These are phyloP conservation scores for Cladophialophora psammophila DNA, from an alignment of 2,329 filamentous ascomycete species.

Conservation along the genomic window DNA sequence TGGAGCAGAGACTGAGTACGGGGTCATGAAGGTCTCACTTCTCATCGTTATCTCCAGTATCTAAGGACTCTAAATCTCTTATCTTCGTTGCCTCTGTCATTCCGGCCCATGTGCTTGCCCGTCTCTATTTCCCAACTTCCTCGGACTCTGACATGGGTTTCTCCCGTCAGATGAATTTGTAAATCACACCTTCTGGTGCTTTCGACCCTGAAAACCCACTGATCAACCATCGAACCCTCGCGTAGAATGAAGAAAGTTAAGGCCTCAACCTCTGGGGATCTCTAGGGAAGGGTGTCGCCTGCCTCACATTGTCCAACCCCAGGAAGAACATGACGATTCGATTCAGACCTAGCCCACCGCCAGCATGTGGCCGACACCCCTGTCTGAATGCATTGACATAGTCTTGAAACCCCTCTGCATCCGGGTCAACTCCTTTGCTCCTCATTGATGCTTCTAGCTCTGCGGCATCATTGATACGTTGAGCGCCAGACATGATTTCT, in stretches of 20 bases:
- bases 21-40: too few species aligned
- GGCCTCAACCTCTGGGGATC: conserved; percentile 65
- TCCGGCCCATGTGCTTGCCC: not conserved
- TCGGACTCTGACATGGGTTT: not conserved
- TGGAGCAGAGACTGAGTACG: too few species aligned
- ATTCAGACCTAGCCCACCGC: conserved; percentile 71
- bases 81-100: not conserved
- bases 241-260: conserved; percentile 35
- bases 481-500: conserved; percentile 72
- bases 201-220: not conserved
- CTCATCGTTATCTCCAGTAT: too few species aligned
- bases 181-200: not conserved
- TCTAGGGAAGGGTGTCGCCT: conserved; percentile 69
- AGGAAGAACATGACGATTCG: conserved; percentile 72
- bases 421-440: conserved; percentile 66
- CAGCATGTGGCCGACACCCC: conserved; percentile 69
- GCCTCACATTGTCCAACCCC: conserved; percentile 68
- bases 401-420: conserved; percentile 66
- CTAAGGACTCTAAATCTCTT: too few species aligned
- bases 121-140: not conserved
- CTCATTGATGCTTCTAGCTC: conserved; percentile 66
- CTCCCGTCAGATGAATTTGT: not conserved
- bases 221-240: not conserved
- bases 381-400: conserved; percentile 71
- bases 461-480: conserved; percentile 69